phyloP scores from a whole-genome alignment of 306 rosid species.

The Datisca glomerata region DNA sequence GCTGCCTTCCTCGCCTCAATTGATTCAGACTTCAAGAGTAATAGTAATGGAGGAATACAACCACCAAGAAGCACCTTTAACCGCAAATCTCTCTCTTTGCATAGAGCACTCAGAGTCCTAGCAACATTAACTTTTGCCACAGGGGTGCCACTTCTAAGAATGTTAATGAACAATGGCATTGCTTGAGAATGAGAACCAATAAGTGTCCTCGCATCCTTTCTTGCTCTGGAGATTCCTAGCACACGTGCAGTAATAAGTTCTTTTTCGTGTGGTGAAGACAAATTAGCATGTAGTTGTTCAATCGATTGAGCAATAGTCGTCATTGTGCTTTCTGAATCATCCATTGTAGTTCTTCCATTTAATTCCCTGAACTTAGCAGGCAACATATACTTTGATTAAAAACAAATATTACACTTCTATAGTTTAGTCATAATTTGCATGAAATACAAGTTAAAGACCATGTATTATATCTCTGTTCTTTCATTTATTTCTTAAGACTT shows the following conservation, averaged over 20 bases:
- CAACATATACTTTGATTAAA: background rate
- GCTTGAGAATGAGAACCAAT: constrained; percentile 97
- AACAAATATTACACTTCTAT: too few species aligned
- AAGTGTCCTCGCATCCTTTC: constrained; percentile 69
- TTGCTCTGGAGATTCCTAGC: constrained; percentile 49
- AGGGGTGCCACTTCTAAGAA: constrained; percentile 77
- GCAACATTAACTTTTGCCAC: constrained; percentile 86
- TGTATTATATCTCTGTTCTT: too few species aligned
- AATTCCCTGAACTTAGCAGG: constrained; percentile 36
- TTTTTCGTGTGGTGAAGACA: constrained; percentile 70
- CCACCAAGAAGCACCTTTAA: constrained; percentile 96
- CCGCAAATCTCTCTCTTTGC: constrained; percentile 89
- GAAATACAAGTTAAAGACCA: too few species aligned
- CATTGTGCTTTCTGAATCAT: constrained; percentile 71
- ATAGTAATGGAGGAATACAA: constrained; percentile 87
- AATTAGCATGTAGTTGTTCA: constrained; percentile 81
- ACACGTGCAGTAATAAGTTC: constrained; percentile 64
- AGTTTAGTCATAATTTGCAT: too few species aligned
- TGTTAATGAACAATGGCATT: constrained; percentile 90
- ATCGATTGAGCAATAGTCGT: constrained; percentile 67
- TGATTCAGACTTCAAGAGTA: constrained; percentile 72
- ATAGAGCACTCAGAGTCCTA: constrained; percentile 58
- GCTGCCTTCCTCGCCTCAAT: constrained; percentile 82
- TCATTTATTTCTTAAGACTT: too few species aligned
- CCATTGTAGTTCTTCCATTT: constrained; percentile 37